phyloP scores from a whole-genome alignment of 2,329 filamentous ascomycete genomes.

The Cytospora schulzeri region DNA sequence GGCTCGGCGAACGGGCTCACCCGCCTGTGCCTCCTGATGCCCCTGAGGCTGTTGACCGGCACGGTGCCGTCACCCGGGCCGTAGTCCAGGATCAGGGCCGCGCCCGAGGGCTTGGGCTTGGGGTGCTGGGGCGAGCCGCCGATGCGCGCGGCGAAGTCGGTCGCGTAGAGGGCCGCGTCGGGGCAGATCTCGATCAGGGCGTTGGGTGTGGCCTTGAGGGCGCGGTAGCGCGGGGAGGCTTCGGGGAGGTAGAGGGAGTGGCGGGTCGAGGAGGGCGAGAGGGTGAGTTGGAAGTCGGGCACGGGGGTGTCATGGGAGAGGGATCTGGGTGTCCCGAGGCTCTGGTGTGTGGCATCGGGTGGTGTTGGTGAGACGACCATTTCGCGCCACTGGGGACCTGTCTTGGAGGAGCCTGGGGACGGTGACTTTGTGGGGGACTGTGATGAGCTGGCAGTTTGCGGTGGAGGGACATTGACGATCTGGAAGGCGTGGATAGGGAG shows the following conservation, averaged over 20 bases:
- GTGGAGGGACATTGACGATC: conserved; percentile 56
- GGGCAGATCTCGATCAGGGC: conserved; percentile 89
- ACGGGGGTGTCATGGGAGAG: conserved; percentile 53
- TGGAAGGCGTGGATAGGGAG: conserved; percentile 96
- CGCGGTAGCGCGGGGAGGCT: conserved; percentile 75
- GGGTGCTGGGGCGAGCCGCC: conserved; percentile 62
- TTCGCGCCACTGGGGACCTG: conserved; percentile 72
- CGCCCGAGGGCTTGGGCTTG: conserved; percentile 71
- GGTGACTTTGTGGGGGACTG: conserved; percentile 43
- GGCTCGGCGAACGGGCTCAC: conserved; percentile 80
- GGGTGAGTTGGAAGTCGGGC: conserved; percentile 85
- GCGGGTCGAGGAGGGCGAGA: conserved; percentile 74
- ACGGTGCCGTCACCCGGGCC: conserved; percentile 72
- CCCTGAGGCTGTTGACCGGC: conserved; percentile 85
- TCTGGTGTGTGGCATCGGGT: conserved; percentile 53
- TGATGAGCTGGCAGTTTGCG: conserved; percentile 33
- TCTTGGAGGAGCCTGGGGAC: conserved; percentile 40
- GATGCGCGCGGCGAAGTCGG: conserved; percentile 82
- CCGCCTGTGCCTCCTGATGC: conserved; percentile 75
- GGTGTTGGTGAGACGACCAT: conserved; percentile 73
- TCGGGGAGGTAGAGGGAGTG: conserved; percentile 85
- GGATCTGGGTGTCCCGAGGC: conserved; percentile 56
- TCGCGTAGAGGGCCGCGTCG: conserved; percentile 77
- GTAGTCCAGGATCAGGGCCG: conserved; percentile 95
- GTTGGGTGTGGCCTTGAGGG: conserved; percentile 66